Conservation (phyloP, 192 early-diverging fungal genomes). For the Coemansia sp. region DNA sequence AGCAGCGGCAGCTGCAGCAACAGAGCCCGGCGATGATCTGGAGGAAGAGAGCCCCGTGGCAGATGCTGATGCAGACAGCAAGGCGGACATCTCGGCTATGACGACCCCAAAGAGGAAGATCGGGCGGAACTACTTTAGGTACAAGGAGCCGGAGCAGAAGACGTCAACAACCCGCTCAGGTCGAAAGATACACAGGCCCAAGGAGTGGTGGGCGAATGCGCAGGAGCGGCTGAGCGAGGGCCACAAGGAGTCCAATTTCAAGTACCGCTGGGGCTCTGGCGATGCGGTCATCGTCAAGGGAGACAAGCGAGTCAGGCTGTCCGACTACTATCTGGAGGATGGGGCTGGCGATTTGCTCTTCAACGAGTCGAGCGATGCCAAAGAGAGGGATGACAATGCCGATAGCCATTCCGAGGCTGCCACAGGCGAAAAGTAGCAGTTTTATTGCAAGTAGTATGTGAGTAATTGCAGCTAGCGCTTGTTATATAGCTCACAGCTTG, state of each 20-base stretch:
- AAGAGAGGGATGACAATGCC: neutral
- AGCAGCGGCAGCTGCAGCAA: neutral
- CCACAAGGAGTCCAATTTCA: slow-evolving; percentile 33
- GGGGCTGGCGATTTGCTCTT: slow-evolving; percentile 6
- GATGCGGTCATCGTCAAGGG: slow-evolving; percentile 35
- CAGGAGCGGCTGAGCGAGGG: slow-evolving; percentile 31
- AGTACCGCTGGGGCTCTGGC: slow-evolving; percentile 50
- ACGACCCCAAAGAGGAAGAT: slow-evolving; percentile 20
- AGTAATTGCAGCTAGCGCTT: neutral
- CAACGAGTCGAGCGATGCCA: neutral
- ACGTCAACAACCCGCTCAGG: slow-evolving; percentile 46
- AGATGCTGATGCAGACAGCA: neutral
- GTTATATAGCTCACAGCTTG: no score
- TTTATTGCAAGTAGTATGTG: neutral
- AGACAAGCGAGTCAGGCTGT: slow-evolving; percentile 38
- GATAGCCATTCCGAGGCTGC: neutral
- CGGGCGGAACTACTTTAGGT: slow-evolving; percentile 12
- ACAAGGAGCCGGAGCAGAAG: slow-evolving; percentile 20
- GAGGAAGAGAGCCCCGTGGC: neutral
- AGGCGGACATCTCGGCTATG: neutral
- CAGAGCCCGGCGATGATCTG: neutral
- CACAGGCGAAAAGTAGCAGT: neutral
- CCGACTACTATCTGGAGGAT: slow-evolving; percentile 25
- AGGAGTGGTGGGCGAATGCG: slow-evolving; percentile 55
- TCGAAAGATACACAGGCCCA: slow-evolving; percentile 36